Evolutionary conservation across 129 eudicot species (phyloP), one percentile per base, ranked within the genome.

Genomic region (Smallanthus sonchifolius): DNA sequence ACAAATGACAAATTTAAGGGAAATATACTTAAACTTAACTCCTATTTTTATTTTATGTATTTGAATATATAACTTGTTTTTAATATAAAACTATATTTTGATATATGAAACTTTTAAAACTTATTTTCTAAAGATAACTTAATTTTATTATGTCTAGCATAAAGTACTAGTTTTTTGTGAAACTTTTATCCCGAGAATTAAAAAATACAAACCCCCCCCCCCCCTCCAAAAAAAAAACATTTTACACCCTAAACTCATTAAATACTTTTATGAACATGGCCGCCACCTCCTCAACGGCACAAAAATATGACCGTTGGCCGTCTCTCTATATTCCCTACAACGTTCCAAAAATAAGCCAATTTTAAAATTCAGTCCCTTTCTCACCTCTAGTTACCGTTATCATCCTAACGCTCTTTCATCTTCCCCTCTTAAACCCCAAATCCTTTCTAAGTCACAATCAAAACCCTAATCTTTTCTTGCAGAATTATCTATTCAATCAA

Each of bases 301-400:
- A 56, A 78, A 56, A 78, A 71, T 78, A 78, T 79, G 83, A 79
- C 83, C 79, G 83, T 79, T 79, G 51, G 74, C 69, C 60, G 35
- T 37, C 55, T 70, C 6, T 64, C 69, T 57, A 54, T 54, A 38
- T 64, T 38, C 69, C 13, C 68, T 48, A 20, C 16, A 79, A 79
- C 83, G 83, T 79, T 79, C 83, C 68, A 54, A 72, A 51, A 45
- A 44, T 2, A 15, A 17, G 6, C 10, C 4, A 15, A 5, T 11
- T 72, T 79, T 65, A 65, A 79, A 54, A 32, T 42, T 70, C 67
- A 65, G 44, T 19, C 74, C 62, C n/a, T 40, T 73, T 73, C 68
- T 72, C 69, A 35, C 42, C 69, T 67, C 69, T 32, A 16, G 83
- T 79, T 79, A 79, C 83, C 83, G 83, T 79, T 79, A 64, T 38